Evolutionary conservation across 2,329 filamentous ascomycete genomes (phyloP).

Genomic region (Alternaria atra): DNA sequence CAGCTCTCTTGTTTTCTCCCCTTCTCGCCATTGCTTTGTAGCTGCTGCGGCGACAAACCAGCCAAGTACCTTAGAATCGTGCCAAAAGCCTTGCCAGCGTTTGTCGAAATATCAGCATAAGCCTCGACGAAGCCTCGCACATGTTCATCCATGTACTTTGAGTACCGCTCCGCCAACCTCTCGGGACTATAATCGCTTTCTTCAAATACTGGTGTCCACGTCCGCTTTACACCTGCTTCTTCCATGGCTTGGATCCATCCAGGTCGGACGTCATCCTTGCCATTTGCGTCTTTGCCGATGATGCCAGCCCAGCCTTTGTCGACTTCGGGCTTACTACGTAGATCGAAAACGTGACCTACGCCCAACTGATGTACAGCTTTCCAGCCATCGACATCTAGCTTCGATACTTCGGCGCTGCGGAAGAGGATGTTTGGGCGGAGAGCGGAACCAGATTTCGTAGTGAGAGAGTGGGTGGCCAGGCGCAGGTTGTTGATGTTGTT

Average conservation of each 20-base stretch:
- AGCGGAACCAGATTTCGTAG: conserved; percentile 41
- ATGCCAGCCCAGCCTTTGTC: conserved; percentile 47
- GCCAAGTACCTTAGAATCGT: conserved; percentile 69
- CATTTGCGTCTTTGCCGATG: conserved; percentile 38
- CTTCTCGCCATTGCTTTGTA: not conserved
- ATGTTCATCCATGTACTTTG: conserved; percentile 66
- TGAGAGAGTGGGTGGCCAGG: conserved; percentile 40
- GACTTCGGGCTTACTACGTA: conserved; percentile 70
- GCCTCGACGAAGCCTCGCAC: conserved; percentile 69
- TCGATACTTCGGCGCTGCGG: conserved; percentile 71
- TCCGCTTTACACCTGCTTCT: conserved; percentile 57
- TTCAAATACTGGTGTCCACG: conserved; percentile 72
- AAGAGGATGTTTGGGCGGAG: conserved; percentile 67
- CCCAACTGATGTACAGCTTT: conserved; percentile 55
- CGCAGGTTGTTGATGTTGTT: conserved; percentile 49
- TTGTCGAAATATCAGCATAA: conserved; percentile 68
- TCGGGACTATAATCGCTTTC: conserved; percentile 70
- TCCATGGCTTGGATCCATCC: conserved; percentile 35
- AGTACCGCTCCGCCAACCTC: conserved; percentile 67
- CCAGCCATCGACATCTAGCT: conserved; percentile 35
- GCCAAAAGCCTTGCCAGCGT: conserved; percentile 63
- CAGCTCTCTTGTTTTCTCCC: conserved; percentile 29
- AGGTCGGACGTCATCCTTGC: conserved; percentile 45
- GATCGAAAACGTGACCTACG: conserved; percentile 73
- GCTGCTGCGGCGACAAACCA: conserved; percentile 36